Evolutionary conservation across 208 protist genomes (phyloP).

Genomic region (Eutreptiella sp.): DNA sequence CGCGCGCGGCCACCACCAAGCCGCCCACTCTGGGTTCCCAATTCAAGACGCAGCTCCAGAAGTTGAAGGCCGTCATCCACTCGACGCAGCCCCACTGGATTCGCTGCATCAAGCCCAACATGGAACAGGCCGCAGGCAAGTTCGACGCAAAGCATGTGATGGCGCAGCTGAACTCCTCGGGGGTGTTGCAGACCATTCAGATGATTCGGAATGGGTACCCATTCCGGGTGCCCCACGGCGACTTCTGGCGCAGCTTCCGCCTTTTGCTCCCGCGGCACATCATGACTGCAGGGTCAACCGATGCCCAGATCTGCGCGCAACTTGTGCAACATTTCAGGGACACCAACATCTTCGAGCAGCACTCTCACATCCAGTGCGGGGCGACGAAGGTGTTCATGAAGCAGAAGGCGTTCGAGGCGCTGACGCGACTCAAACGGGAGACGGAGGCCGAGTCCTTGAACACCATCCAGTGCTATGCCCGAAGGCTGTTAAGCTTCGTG

Average conservation of each 20-base stretch:
- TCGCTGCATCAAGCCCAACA: slow-evolving; percentile 55
- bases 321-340: too few relatives aligned
- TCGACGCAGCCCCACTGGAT: slow-evolving; percentile 49
- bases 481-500: too few relatives aligned
- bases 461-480: too few relatives aligned
- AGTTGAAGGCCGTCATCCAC: slow-evolving; percentile 43
- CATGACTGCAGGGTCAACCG: too few relatives aligned
- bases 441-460: too few relatives aligned
- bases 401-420: slow-evolving; percentile 28
- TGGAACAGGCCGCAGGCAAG: slow-evolving; percentile 28
- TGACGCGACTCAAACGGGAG: too few relatives aligned
- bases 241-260: slow-evolving; percentile 26
- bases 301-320: too few relatives aligned
- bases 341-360: too few relatives aligned
- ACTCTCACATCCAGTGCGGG: slow-evolving; percentile 41
- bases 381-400: slow-evolving; percentile 46
- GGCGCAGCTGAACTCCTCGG: slow-evolving; percentile 43
- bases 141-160: slow-evolving; percentile 44
- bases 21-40: slow-evolving; percentile 28
- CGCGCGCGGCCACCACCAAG: background rate
- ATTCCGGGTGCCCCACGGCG: slow-evolving; percentile 25
- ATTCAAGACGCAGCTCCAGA: slow-evolving; percentile 40
- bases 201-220: slow-evolving; percentile 43
- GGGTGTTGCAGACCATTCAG: slow-evolving; percentile 50
- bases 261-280: too few relatives aligned